Evolutionary conservation across 2,329 filamentous ascomycete genomes (phyloP), one percentile per base, ranked within the genome.

Genomic region (Endoconidiophora polonica): DNA sequence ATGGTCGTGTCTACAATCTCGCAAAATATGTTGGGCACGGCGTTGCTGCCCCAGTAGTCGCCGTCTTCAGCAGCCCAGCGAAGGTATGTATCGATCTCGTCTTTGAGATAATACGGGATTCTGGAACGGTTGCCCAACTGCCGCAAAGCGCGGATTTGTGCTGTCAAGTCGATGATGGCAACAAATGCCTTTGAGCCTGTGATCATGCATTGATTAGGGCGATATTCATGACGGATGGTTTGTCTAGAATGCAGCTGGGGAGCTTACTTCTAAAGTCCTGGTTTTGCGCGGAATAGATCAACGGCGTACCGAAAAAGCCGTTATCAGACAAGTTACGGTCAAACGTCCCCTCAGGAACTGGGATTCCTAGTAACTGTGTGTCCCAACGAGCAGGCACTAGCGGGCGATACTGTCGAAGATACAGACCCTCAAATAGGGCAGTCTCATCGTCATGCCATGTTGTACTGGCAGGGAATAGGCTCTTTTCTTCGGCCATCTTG

Each of bases 361-460:
- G 66, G 1, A 69, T 59, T 1, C 51, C 51, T 12, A 47, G 37
- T 29, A 53, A 29, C 33, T 53, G 51, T 9, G 48, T 43, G 43
- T 53, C 51, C 67, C 67, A 69, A 26, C 65, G 62, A 3, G 58
- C 51, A 1, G 67, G 67, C 9, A 69, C 54, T 26, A 69, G 60
- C 2, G 67, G 63, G 2, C 65, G 58, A 50, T 66, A 62, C 52
- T 67, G 62, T n/a, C 67, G 57, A 55, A 64, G 58, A 52, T 63
- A 69, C 2, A 69, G 55, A 37, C 66, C 61, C 56, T 67, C 64
- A 49, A 68, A 69, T 29, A 69, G 60, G 2, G 56, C 58, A 26
- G 67, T 65, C 55, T 76, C 74, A n/a, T 68, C 68, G 7, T 65
- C 60, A 24, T 74, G 65, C 72, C 74, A 77, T 49, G 66, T 62